Conservation (phyloP, 768 basidiomycete genomes). For the Pisolithus sp. region DNA sequence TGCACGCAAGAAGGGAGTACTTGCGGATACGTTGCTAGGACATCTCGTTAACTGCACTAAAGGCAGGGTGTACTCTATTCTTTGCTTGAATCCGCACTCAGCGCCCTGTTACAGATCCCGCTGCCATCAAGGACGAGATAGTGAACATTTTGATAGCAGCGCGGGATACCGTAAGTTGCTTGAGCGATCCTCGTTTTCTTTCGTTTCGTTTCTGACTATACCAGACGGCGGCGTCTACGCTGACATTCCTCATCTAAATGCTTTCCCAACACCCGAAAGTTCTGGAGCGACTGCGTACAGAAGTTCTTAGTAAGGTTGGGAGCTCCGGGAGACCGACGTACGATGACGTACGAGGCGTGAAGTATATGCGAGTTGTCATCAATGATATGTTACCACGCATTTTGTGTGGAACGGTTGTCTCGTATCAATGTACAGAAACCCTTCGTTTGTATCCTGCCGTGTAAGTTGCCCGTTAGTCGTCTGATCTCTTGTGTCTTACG, state of each 20-base stretch:
- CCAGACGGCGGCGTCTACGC: slow-evolving; percentile 25
- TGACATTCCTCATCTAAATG: slow-evolving; percentile 26
- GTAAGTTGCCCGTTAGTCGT: slow-evolving; percentile 8
- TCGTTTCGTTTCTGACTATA: neutral
- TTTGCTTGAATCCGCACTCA: neutral
- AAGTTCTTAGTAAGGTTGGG: slow-evolving; percentile 25
- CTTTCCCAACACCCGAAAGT: slow-evolving; percentile 24
- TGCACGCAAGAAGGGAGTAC: slow-evolving; percentile 1
- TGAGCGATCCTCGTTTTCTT: neutral
- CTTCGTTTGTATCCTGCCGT: slow-evolving; percentile 27
- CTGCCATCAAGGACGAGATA: slow-evolving; percentile 29
- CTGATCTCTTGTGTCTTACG: neutral
- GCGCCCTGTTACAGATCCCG: slow-evolving; percentile 16
- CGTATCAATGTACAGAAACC: slow-evolving; percentile 19
- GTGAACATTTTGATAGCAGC: slow-evolving; percentile 34
- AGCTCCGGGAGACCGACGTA: slow-evolving; percentile 22
- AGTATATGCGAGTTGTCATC: slow-evolving; percentile 35
- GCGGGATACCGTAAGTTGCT: slow-evolving; percentile 25
- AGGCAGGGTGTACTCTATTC: slow-evolving; percentile 7
- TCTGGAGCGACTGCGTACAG: slow-evolving; percentile 24
- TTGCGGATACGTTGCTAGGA: slow-evolving; percentile 25
- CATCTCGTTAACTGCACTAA: slow-evolving; percentile 26
- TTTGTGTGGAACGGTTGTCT: neutral
- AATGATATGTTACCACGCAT: slow-evolving; percentile 17
- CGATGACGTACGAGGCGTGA: slow-evolving; percentile 32